phyloP scores from a whole-genome alignment of 1,284 basidiomycete species.

The Sporisorium scitamineum region DNA sequence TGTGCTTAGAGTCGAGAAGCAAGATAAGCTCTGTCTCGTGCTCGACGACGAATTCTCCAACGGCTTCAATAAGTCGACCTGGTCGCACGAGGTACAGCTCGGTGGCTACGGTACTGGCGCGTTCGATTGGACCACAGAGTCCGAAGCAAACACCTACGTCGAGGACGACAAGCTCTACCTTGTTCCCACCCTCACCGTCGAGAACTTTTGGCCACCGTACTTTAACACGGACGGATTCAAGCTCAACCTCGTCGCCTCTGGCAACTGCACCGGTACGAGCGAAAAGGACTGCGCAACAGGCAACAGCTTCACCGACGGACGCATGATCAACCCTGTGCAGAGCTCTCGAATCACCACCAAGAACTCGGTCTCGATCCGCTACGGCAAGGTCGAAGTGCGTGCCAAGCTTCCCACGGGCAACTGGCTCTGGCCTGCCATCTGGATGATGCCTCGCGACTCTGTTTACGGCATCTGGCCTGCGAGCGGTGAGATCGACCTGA shows the following conservation, averaged over 20 bases:
- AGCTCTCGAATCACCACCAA: slow-evolving; percentile 83
- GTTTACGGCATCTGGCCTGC: slow-evolving; percentile 84
- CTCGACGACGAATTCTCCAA: slow-evolving; percentile 81
- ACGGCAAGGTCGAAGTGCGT: slow-evolving; percentile 83
- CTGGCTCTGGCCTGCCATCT: slow-evolving; percentile 85
- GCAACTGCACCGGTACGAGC: slow-evolving; percentile 77
- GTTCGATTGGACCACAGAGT: slow-evolving; percentile 87
- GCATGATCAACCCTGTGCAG: slow-evolving; percentile 81
- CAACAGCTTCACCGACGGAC: slow-evolving; percentile 69
- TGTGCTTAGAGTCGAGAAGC: slow-evolving; percentile 29
- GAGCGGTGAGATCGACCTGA: slow-evolving; percentile 81
- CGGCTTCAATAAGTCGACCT: slow-evolving; percentile 75
- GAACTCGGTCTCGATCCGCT: slow-evolving; percentile 76
- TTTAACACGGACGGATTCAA: slow-evolving; percentile 78
- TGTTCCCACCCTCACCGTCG: slow-evolving; percentile 83
- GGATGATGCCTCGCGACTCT: slow-evolving; percentile 80
- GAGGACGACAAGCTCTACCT: slow-evolving; percentile 82
- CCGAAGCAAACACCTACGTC: slow-evolving; percentile 81
- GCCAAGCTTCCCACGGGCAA: slow-evolving; percentile 80
- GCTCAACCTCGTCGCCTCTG: slow-evolving; percentile 81
- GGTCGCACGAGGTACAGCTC: slow-evolving; percentile 82
- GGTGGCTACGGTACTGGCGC: slow-evolving; percentile 88
- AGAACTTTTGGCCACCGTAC: slow-evolving; percentile 76
- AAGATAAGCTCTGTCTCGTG: slow-evolving; percentile 74
- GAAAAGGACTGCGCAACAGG: slow-evolving; percentile 71